phyloP scores from a whole-genome alignment of 768 basidiomycete species.

The Mycena albidolilacea region DNA sequence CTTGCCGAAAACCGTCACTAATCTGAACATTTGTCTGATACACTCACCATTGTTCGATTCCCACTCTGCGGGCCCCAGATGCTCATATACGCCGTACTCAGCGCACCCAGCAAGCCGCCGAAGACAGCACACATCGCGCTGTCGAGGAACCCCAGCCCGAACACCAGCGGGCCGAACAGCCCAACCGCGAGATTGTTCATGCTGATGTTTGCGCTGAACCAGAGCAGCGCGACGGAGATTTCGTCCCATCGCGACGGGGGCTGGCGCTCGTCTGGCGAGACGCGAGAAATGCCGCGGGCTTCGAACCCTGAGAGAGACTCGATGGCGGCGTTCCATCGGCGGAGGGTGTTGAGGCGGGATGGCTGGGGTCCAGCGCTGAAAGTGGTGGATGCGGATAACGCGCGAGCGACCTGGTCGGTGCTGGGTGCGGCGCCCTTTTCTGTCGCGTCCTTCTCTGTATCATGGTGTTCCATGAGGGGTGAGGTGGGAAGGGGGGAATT shows the following conservation, averaged over 20 bases:
- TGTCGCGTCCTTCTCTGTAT: no score
- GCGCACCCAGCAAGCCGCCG: neutral
- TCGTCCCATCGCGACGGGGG: conserved; percentile 2
- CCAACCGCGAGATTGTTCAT: conserved; percentile 2
- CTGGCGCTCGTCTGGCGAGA: neutral
- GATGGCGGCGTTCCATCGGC: neutral
- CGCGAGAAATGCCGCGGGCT: neutral
- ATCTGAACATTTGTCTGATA: no score
- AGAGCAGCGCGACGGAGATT: neutral
- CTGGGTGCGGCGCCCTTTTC: no score
- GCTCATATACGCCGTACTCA: conserved; percentile 3
- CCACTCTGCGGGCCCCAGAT: conserved; percentile 6
- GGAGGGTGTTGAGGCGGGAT: no score
- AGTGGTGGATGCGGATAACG: no score
- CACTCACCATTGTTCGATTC: conserved; percentile 5
- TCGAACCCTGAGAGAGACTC: neutral
- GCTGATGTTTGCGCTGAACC: neutral
- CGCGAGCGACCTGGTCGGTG: no score
- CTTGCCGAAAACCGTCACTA: neutral
- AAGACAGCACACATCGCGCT: conserved; percentile 6
- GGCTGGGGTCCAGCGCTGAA: no score
- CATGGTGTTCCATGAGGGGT: no score
- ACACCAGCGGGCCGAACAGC: neutral
- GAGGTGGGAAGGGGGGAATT: no score
- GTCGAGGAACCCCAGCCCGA: neutral